Evolutionary conservation across 2,329 filamentous ascomycete species (phyloP), one percentile per base, ranked within the genome.

Genomic region (Diaporthe citrichinensis): DNA sequence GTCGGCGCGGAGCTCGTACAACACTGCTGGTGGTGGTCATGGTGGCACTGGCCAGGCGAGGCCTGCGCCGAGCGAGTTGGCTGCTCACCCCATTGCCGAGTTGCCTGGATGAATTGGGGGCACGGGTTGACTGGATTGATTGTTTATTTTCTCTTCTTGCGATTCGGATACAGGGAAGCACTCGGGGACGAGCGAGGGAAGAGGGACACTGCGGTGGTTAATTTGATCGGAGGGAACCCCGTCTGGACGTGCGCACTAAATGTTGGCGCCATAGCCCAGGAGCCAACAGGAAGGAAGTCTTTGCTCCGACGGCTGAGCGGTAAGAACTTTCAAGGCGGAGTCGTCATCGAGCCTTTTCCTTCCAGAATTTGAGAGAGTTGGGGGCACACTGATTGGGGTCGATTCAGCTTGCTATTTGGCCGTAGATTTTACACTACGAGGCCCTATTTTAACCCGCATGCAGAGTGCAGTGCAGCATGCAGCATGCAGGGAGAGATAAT

Each of bases 101-200:
- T 15, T 77, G 69, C 75, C 73, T 72, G 73, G 73, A 36, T 75
- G 51, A 65, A 36, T 49, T 14, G 10, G 31, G 23, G 25, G 20
- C 6, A 20, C 7, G 28, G 8, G 10, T 55, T 28, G 8, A 28
- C 14, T 28, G 36, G 36, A 1, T 14, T 28, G 1, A 3, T 25
- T 55, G 2, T 39, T 53, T 31, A 39, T 23, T 23, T 55, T 28
- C 2, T 14, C 10, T 68, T 17, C 4, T 17, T 10, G 14, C 20
- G 10, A 25, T 41, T 28, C n/a, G 46, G 23, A 23, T 39, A 25
- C 31, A 53, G 46, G 31, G 46, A 68, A 51, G 44, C 8, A 68
- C 31, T 53, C 1, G 34, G 46, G 14, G 15, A 53, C 1, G 31
- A 20, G 6, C n/a, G 1, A 10, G 4, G 23, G 23, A 8, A 31